These are phyloP conservation scores for Pseudogymnoascus sp. DNA, from an alignment of 2,329 filamentous ascomycete species.

Conservation along the genomic window DNA sequence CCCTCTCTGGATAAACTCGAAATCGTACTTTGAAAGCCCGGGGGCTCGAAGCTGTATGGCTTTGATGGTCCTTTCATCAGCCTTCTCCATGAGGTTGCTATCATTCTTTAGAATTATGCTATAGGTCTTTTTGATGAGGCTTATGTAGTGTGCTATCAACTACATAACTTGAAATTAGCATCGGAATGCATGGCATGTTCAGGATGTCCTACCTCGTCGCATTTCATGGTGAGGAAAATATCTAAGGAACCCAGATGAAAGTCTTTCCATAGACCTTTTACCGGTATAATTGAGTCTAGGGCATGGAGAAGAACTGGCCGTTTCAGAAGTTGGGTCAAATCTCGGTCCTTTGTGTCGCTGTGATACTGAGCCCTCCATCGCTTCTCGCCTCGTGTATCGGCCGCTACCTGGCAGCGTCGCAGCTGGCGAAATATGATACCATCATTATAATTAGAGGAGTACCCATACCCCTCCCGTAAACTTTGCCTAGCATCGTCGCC, in stretches of 20 bases:
- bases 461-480: background rate
- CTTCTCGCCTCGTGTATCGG: background rate
- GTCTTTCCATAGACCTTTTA: background rate
- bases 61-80: constrained; percentile 11
- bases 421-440: background rate
- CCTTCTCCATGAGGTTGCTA: constrained; percentile 10
- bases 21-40: constrained; percentile 13
- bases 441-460: background rate
- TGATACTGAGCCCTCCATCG: background rate
- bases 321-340: background rate
- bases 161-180: background rate
- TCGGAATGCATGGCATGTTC: background rate
- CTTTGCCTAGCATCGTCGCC: background rate
- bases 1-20: constrained; percentile 11
- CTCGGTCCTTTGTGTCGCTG: background rate
- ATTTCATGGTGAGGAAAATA: background rate
- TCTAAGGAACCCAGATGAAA: background rate
- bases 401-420: background rate
- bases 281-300: background rate
- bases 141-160: constrained; percentile 14
- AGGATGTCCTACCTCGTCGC: background rate
- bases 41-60: constrained; percentile 13
- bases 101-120: constrained; percentile 12
- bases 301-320: background rate
- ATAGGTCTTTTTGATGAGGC: background rate